Base-by-base conservation (phyloP, 2,329 filamentous ascomycete species). In the Polychaeton citri region DNA sequence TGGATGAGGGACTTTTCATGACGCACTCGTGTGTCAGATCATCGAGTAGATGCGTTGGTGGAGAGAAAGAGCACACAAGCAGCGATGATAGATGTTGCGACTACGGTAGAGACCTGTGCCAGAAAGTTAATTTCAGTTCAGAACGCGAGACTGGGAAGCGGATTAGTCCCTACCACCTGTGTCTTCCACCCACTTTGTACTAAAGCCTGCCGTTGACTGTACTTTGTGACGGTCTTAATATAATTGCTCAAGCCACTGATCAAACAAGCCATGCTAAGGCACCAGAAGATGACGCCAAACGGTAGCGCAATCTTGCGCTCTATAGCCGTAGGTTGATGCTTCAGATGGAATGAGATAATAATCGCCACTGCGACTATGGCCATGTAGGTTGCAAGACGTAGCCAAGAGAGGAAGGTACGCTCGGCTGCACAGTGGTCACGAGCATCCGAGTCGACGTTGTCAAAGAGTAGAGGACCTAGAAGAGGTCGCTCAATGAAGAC, bases 131-230 rank as follows among this genome's bases (percentile, higher is more conserved):
- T 24, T 15, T 17, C 17, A 7, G 6, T 13, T 24, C 2, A 32
- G 1, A 15, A 28, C 30, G 20, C 18, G 18, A 21, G 20, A 21
- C 12, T 6, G 13, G 16, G 12, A 32, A 33, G 21, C 7, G 26
- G 12, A 50, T n/a, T n/a, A n/a, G n/a, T n/a, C n/a, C 57, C 45
- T 33, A 93, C 81, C 30, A 79, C 59, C 55, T 96, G 87, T 24
- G 90, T 96, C 60, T 85, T 88, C 81, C 83, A 90, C 1, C 90
- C 90, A 19, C 77, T 81, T 63, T 98, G 90, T 26, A 98, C 90
- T 43, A 96, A 71, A 0, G 90, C 90, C 18, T 71, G 70, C 45
- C 78, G 75, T 26, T 72, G 69, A 48, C 81, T 81, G 57, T 94
- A 98, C 54, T 83, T 79, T 48, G 81, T 81, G 17, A 96, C 76